Conservation (phyloP, 805 yeast species). For the Dipodascopsis tothii region DNA sequence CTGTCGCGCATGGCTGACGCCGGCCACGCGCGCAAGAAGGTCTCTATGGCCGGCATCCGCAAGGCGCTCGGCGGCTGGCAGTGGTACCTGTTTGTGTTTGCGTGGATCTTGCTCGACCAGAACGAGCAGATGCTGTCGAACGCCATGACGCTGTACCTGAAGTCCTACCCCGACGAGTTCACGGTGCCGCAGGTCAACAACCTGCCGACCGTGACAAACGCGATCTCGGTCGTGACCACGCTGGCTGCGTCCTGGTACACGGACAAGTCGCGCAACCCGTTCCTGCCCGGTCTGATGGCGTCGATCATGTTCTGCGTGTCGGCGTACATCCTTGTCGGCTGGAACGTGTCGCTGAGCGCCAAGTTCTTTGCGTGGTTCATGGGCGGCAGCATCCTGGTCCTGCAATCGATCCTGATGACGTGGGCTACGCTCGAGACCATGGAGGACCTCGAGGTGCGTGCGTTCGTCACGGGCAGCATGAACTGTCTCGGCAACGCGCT, state of each 20-base stretch:
- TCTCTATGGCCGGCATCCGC: slow-evolving; percentile 23
- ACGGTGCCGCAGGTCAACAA: slow-evolving; percentile 34
- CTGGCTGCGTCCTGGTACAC: slow-evolving; percentile 25
- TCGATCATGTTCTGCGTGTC: slow-evolving; percentile 24
- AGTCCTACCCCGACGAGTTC: slow-evolving; percentile 21
- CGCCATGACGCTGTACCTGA: slow-evolving; percentile 10
- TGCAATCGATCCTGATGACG: slow-evolving; percentile 14
- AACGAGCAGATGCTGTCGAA: slow-evolving; percentile 11
- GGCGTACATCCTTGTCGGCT: slow-evolving; percentile 45
- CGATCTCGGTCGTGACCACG: slow-evolving; percentile 38
- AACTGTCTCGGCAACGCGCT: slow-evolving; percentile 39
- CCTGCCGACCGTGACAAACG: slow-evolving; percentile 39
- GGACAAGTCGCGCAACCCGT: slow-evolving; percentile 25
- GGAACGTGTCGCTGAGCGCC: slow-evolving; percentile 48
- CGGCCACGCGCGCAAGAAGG: slow-evolving; percentile 17
- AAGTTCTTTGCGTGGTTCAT: slow-evolving; percentile 50
- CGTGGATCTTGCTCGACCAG: slow-evolving; percentile 33
- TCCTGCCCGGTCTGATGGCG: slow-evolving; percentile 34
- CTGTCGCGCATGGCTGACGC: slow-evolving; percentile 28
- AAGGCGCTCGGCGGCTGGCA: slow-evolving; percentile 30
- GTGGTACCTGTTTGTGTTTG: slow-evolving; percentile 30
- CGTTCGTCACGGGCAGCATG: slow-evolving; percentile 31
- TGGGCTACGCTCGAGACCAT: slow-evolving; percentile 13
- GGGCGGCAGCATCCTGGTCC: slow-evolving; percentile 6
- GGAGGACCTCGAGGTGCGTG: slow-evolving; percentile 29